phyloP scores from a whole-genome alignment of 768 basidiomycete genomes.

The Pilatotrama ljubarskyi region DNA sequence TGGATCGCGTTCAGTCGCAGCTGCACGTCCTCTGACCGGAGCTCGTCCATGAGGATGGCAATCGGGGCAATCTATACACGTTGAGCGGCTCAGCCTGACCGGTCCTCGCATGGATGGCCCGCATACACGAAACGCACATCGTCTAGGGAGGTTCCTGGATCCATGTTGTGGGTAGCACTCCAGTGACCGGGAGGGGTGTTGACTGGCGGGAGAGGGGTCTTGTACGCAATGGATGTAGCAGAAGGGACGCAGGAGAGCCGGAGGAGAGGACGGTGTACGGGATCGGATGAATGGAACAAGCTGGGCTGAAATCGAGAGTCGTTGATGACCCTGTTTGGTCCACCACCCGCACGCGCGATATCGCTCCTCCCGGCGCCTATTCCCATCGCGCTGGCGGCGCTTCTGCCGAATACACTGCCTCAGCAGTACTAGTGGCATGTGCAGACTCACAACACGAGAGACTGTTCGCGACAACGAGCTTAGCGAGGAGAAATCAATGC shows the following conservation, averaged over 20 bases:
- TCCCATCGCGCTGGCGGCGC: not conserved
- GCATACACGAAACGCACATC: slow-evolving; percentile 50
- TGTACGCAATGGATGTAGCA: not conserved
- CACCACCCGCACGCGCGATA: slow-evolving; percentile 5
- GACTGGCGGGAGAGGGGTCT: not conserved
- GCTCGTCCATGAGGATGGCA: slow-evolving; percentile 96
- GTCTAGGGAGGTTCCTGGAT: slow-evolving; percentile 62
- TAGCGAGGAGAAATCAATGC: too few species aligned
- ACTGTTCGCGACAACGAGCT: too few species aligned
- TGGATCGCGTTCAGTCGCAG: slow-evolving; percentile 95
- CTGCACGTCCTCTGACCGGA: slow-evolving; percentile 97
- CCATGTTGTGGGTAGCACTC: slow-evolving; percentile 47
- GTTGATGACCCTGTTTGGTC: slow-evolving; percentile 26
- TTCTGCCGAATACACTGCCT: too few species aligned
- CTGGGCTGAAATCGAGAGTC: slow-evolving; percentile 12
- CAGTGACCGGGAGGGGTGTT: not conserved
- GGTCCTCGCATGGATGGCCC: not conserved
- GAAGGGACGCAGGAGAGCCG: not conserved
- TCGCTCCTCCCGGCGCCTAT: slow-evolving; percentile 6
- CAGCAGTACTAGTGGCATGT: too few species aligned
- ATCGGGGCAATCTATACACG: slow-evolving; percentile 79
- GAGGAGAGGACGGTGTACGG: not conserved
- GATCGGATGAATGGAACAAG: slow-evolving; percentile 17
- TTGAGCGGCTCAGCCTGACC: not conserved
- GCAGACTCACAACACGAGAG: too few species aligned